These are phyloP conservation scores for Mycena capillaripes DNA, from an alignment of 768 basidiomycete genomes.

Conservation along the genomic window DNA sequence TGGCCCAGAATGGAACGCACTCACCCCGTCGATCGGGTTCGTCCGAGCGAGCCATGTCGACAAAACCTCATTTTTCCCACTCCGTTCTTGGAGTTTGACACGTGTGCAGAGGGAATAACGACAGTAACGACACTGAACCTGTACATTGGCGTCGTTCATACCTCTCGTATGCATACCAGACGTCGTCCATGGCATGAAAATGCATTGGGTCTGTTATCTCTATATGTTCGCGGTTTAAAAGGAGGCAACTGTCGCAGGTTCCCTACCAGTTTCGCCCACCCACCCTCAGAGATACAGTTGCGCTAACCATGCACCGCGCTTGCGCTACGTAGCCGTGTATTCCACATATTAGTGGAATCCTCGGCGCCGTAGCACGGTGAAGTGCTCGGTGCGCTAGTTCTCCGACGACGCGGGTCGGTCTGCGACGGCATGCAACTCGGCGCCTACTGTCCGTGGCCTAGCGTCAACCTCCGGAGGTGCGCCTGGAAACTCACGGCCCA, in stretches of 20 bases:
- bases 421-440: not conserved
- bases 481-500: too few species aligned
- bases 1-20: not conserved
- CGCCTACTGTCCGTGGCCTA: not conserved
- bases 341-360: constrained; percentile 27
- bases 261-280: not conserved
- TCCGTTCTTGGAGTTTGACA: not conserved
- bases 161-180: not conserved
- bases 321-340: constrained; percentile 37
- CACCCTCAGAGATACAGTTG: not conserved
- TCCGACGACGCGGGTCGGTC: not conserved
- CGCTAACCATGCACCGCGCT: not conserved
- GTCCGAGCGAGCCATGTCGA: constrained; percentile 7
- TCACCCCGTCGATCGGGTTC: constrained; percentile 5
- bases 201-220: constrained; percentile 20
- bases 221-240: not conserved
- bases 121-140: not conserved
- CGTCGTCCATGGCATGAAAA: constrained; percentile 4
- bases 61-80: not conserved
- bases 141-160: constrained; percentile 5
- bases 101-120: not conserved
- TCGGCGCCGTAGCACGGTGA: constrained; percentile 28
- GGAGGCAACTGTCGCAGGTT: not conserved
- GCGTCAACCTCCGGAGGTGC: too few species aligned
- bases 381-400: not conserved